Evolutionary conservation across 2,329 filamentous ascomycete species (phyloP).

Genomic region (Metarhizium robertsii): DNA sequence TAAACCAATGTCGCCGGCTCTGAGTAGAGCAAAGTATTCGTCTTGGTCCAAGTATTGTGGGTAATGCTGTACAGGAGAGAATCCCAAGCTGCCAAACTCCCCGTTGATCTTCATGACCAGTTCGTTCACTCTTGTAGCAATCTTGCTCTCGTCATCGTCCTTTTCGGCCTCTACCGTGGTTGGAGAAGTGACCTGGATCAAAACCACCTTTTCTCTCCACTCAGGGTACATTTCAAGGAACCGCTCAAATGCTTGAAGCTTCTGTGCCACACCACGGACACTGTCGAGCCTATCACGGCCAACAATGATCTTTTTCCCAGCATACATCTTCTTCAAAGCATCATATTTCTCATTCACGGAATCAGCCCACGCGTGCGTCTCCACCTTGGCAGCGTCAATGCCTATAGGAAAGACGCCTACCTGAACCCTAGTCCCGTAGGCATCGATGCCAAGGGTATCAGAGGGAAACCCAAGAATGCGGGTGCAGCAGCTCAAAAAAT

Average conservation of each 20-base stretch:
- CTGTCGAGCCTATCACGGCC: constrained; percentile 90
- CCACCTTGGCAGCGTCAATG: constrained; percentile 77
- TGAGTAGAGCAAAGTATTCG: constrained; percentile 91
- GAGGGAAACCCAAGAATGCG: constrained; percentile 86
- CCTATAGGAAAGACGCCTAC: constrained; percentile 93
- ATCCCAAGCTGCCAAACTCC: constrained; percentile 76
- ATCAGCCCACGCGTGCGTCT: constrained; percentile 63
- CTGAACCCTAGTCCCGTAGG: constrained; percentile 79
- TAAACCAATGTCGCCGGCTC: constrained; percentile 80
- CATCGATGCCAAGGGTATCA: constrained; percentile 75
- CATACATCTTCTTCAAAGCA: constrained; percentile 66
- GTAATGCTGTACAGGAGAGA: constrained; percentile 88
- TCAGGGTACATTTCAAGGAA: constrained; percentile 87
- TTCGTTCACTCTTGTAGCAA: constrained; percentile 82
- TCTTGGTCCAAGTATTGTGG: constrained; percentile 83
- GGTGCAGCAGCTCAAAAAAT: constrained; percentile 91
- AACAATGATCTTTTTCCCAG: constrained; percentile 90
- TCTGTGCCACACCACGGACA: constrained; percentile 88
- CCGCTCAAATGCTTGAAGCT: constrained; percentile 85
- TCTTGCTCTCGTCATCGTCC: constrained; percentile 68
- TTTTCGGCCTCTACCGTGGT: constrained; percentile 70
- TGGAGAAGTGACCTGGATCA: constrained; percentile 91
- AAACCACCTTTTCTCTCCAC: constrained; percentile 83
- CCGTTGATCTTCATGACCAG: constrained; percentile 89
- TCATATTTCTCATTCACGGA: constrained; percentile 62